Base-by-base conservation (phyloP, 1,284 basidiomycete genomes). In the Trichosporon ovoides region DNA sequence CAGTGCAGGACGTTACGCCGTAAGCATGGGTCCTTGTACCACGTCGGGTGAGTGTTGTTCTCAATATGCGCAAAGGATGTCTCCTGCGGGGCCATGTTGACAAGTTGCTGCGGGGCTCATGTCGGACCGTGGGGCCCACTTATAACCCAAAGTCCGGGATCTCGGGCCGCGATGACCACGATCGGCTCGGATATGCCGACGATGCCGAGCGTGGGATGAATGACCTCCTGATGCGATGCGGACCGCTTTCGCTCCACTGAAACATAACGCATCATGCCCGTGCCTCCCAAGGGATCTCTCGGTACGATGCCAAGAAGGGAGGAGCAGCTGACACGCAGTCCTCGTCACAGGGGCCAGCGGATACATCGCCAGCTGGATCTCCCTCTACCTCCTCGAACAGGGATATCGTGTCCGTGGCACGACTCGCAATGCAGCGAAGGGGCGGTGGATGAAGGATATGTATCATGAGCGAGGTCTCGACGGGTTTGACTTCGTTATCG, bases 401-500 rank as follows among this genome's bases (percentile, higher is more conserved):
- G 76, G 76, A 9, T 75, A 64, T 60, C 53, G 60, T 3, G 76
- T 81, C 16, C 68, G 78, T 2, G 78, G 77, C 16, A 79, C 80
- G 0, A 75, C 79, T 9, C 71, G 80, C 13, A 72, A 68, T 22
- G 60, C 59, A 2, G 70, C 69, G n/a, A 81, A 80, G 67, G 77
- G 78, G 4, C 64, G 75, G 3, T 78, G 77, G 63, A 68, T 77
- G 40, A 65, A 70, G 55, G 55, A 77, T 3, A 67, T 77, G 56
- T 77, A 59, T 49, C 28, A 20, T 7, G 43, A 24, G 6, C n/a
- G 57, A 22, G 65, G 65, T 9, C 58, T 56, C 13, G 78, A 81
- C 61, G 79, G 78, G 66, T 76, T 81, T 59, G 80, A 81, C 60
- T 63, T 79, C 64, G 79, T 78, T 46, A 71, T 82, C 18, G 82